Conservation (phyloP, 2,329 filamentous ascomycete genomes). For the Plenodomus tracheiphilus region DNA sequence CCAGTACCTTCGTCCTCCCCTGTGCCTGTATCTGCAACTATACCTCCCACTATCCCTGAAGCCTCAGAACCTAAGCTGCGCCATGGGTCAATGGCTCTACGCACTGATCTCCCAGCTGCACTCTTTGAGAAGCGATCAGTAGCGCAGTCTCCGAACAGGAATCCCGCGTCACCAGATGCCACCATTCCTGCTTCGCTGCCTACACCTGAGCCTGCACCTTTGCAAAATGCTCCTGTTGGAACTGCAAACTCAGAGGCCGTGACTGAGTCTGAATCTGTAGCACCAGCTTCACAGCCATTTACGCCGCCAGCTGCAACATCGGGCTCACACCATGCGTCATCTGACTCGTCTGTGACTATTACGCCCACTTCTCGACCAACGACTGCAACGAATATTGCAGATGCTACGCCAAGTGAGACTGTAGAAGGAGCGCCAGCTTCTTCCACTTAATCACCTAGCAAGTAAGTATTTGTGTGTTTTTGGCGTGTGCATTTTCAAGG, state of each 20-base stretch:
- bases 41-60: not conserved
- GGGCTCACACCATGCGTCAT: conserved; percentile 7
- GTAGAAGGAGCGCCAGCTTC: not conserved
- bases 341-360: conserved; percentile 9
- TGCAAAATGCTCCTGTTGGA: not conserved
- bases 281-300: not conserved
- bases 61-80: not conserved
- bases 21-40: not conserved
- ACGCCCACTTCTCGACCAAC: conserved; percentile 3
- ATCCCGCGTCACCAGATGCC: conserved; percentile 1
- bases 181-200: not conserved
- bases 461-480: not conserved
- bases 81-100: conserved; percentile 2
- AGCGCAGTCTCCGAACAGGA: conserved; percentile 12
- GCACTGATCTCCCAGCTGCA: conserved; percentile 14
- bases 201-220: not conserved
- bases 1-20: not conserved
- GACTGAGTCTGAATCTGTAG: not conserved
- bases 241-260: not conserved
- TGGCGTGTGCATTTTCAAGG: not conserved
- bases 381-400: not conserved
- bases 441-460: not conserved
- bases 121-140: conserved; percentile 13
- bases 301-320: conserved; percentile 2
- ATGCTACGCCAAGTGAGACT: not conserved